Conservation (phyloP, 2,329 filamentous ascomycete genomes). For the Xylogone sp. region DNA sequence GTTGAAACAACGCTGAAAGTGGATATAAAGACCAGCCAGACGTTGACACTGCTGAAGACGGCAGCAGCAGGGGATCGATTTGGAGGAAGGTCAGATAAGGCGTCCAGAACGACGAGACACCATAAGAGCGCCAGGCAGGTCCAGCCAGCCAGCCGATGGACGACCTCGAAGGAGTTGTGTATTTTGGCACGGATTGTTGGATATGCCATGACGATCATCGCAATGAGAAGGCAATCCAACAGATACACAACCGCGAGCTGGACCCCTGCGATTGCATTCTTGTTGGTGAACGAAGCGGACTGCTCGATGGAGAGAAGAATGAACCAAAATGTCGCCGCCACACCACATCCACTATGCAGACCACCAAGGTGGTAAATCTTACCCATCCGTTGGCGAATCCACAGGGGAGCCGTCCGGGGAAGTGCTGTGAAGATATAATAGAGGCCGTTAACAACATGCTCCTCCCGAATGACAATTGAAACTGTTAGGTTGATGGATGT, state of each 20-base stretch:
- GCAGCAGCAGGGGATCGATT: constrained; percentile 21
- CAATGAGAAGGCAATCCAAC: neutral
- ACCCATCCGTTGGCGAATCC: constrained; percentile 40
- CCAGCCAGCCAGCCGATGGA: constrained; percentile 71
- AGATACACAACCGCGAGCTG: constrained; percentile 40
- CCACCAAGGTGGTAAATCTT: constrained; percentile 49
- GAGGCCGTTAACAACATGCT: constrained; percentile 44
- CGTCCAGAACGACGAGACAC: constrained; percentile 53
- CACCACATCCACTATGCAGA: constrained; percentile 44
- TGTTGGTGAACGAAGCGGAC: constrained; percentile 17
- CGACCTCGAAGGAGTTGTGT: constrained; percentile 67
- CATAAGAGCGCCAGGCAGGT: constrained; percentile 59
- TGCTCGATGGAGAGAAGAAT: constrained; percentile 28
- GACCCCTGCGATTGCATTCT: constrained; percentile 43
- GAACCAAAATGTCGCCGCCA: constrained; percentile 44
- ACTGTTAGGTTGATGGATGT: constrained; percentile 44
- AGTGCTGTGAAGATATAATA: constrained; percentile 41
- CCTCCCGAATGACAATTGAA: constrained; percentile 46
- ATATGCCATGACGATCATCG: constrained; percentile 51
- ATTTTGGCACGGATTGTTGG: constrained; percentile 56
- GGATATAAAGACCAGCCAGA: constrained; percentile 65
- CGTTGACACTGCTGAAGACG: constrained; percentile 42
- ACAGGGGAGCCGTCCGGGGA: constrained; percentile 37
- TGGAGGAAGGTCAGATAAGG: constrained; percentile 35
- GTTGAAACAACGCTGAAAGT: constrained; percentile 65